These are phyloP conservation scores for Lachnellula arida DNA, from an alignment of 2,329 filamentous ascomycete genomes.

Conservation along the genomic window DNA sequence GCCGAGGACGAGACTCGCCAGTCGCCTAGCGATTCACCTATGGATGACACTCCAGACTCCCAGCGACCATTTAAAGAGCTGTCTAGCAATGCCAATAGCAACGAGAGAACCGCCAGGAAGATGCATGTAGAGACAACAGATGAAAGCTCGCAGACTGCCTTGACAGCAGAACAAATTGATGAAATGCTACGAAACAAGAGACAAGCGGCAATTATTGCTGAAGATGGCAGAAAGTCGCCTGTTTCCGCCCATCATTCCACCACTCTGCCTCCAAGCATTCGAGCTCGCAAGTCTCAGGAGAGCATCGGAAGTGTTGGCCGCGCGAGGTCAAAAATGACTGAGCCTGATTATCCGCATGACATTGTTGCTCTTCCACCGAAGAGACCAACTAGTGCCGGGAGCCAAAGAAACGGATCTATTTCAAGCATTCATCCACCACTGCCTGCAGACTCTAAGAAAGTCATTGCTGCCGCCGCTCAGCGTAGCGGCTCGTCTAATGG, in stretches of 20 bases:
- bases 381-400: conserved; percentile 70
- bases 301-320: conserved; percentile 43
- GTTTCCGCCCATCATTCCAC: conserved; percentile 26
- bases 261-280: conserved; percentile 33
- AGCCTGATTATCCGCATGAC: conserved; percentile 36
- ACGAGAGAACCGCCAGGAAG: conserved; percentile 38
- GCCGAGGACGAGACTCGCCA: conserved; percentile 62
- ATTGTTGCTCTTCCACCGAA: conserved; percentile 29
- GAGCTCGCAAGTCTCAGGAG: conserved; percentile 45
- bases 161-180: conserved; percentile 81
- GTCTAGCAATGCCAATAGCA: conserved; percentile 48
- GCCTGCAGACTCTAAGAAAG: conserved; percentile 76
- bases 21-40: conserved; percentile 47
- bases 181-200: conserved; percentile 59
- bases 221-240: conserved; percentile 20
- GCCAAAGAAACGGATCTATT: conserved; percentile 49
- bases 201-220: conserved; percentile 22
- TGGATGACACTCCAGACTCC: conserved; percentile 47
- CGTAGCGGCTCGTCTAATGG: conserved; percentile 46
- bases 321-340: conserved; percentile 34
- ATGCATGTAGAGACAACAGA: conserved; percentile 50
- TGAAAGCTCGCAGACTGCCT: conserved; percentile 73
- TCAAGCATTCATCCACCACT: conserved; percentile 61
- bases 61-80: conserved; percentile 57
- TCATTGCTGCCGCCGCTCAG: conserved; percentile 71